Evolutionary conservation across 305 asterid species (phyloP).

Genomic region (Nicotiana rustica): DNA sequence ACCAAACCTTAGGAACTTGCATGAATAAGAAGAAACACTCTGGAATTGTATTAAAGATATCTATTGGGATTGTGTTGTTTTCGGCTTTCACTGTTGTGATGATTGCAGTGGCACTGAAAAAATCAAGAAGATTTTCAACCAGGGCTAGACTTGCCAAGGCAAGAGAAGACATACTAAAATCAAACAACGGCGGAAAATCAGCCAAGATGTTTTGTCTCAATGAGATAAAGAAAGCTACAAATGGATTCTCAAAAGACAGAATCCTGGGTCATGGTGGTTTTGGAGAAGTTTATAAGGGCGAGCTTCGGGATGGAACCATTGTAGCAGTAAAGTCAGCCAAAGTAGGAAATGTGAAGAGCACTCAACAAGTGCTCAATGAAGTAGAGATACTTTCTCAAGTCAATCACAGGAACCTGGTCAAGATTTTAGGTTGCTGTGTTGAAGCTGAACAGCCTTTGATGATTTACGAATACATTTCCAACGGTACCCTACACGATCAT

Average conservation of each 20-base stretch:
- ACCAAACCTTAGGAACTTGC: constrained; percentile 43
- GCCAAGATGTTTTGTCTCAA: constrained; percentile 48
- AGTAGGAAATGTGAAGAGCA: constrained; percentile 54
- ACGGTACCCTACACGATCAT: constrained; percentile 56
- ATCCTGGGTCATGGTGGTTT: constrained; percentile 54
- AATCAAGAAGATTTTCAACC: constrained; percentile 37
- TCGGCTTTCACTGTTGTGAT: constrained; percentile 34
- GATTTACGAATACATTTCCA: constrained; percentile 54
- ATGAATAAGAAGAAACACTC: constrained; percentile 36
- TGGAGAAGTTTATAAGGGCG: constrained; percentile 57
- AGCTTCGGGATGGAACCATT: constrained; percentile 45
- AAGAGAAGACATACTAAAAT: constrained; percentile 51
- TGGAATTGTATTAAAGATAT: constrained; percentile 39
- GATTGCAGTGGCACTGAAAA: constrained; percentile 38
- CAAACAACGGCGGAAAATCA: constrained; percentile 45
- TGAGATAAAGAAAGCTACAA: constrained; percentile 55
- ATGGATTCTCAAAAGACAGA: constrained; percentile 52
- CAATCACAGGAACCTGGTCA: constrained; percentile 55
- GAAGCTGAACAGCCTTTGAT: constrained; percentile 58
- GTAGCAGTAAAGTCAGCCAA: constrained; percentile 59
- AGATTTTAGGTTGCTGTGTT: constrained; percentile 53
- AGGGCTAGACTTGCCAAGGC: constrained; percentile 47
- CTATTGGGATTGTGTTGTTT: constrained; percentile 42
- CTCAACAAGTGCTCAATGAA: constrained; percentile 55
- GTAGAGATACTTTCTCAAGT: constrained; percentile 58